A percentile compares a stretch with the other conserved stretches of the same genome.
phyloP scores from a whole-genome alignment of 129 eudicot species.

The Rutidosis leptorrhynchoides region DNA sequence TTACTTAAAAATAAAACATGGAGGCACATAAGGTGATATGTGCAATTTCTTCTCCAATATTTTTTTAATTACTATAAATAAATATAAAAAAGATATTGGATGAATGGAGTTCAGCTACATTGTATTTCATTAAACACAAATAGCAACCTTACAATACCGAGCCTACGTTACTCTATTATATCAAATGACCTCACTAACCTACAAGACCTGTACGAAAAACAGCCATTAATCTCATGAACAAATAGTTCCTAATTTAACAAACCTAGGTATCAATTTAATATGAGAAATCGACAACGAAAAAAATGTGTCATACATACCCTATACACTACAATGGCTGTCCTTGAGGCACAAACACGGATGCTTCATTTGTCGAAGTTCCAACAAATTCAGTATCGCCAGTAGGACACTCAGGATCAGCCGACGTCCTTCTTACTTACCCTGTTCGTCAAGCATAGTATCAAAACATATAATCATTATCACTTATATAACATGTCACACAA shows the following conservation, averaged over 20 bases:
- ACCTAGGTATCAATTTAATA: constrained; percentile 12
- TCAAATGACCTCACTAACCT: constrained; percentile 7
- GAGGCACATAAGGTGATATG: not conserved
- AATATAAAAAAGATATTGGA: not conserved
- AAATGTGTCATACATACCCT: constrained; percentile 15
- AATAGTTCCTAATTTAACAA: constrained; percentile 5
- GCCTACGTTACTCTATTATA: constrained; percentile 3
- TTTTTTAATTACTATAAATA: not conserved
- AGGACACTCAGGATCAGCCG: constrained; percentile 28
- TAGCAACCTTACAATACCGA: constrained; percentile 11
- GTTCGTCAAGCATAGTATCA: constrained; percentile 19
- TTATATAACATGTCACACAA: constrained; percentile 5
- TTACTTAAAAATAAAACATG: not conserved
- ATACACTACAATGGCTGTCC: not conserved
- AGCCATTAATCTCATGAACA: not conserved
- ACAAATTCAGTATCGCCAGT: constrained; percentile 13
- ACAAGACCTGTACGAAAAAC: constrained; percentile 7
- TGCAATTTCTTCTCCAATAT: not conserved
- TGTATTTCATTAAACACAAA: not conserved
- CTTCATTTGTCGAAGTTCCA: constrained; percentile 31
- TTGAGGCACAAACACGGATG: constrained; percentile 22
- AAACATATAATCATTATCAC: not conserved
- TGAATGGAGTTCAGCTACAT: constrained; percentile 1
- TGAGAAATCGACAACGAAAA: not conserved
- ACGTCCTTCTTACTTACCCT: constrained; percentile 27